Base-by-base conservation (phyloP, 2,329 filamentous ascomycete species). In the Exophiala spinifera region DNA sequence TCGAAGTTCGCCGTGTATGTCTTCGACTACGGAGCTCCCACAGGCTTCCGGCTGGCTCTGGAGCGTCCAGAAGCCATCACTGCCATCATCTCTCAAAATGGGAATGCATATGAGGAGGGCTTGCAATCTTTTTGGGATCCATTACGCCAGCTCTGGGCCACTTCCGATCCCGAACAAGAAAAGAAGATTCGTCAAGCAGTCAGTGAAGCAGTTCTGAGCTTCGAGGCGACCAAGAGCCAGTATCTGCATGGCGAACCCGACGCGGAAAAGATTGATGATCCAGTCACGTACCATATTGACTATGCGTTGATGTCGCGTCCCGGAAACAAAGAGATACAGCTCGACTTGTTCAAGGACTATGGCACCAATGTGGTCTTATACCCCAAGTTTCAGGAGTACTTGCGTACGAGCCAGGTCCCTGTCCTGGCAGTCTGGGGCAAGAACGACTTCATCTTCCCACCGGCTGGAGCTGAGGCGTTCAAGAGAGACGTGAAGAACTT, bases 21-120 rank as follows among this genome's bases (percentile, higher is more conserved):
- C 57, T 85, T 85, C 64, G 82, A 85, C 70, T 85, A 85, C 64
- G 82, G 82, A 47, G 79, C 81, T 0, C 81, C 83, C 0, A 72
- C 74, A 0, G 81, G 75, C 1, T 68, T 83, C 20, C 75, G 80
- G 2, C 69, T 84, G 1, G 81, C 81, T 0, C 70, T 83, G 1
- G 59, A 74, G 40, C 70, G 76, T 2, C 77, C 79, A 0, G 65
- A 75, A 1, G 69, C 71, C 10, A 69, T 84, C 49, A 69, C 71
- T 34, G 78, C 79, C 13, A 79, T 85, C 57, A 72, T 85, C 51
- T 71, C 74, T 2, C 82, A 85, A 61, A 84, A 84, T 62, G 82
- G 81, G 37, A 86, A 85, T 60, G 81, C 81, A 13, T 85, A 84
- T 61, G 69, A 63, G 3, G 79, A 82, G 59, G 82, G 81, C 3